phyloP scores from a whole-genome alignment of 2,329 filamentous ascomycete species.

The Exophiala oligosperma region DNA sequence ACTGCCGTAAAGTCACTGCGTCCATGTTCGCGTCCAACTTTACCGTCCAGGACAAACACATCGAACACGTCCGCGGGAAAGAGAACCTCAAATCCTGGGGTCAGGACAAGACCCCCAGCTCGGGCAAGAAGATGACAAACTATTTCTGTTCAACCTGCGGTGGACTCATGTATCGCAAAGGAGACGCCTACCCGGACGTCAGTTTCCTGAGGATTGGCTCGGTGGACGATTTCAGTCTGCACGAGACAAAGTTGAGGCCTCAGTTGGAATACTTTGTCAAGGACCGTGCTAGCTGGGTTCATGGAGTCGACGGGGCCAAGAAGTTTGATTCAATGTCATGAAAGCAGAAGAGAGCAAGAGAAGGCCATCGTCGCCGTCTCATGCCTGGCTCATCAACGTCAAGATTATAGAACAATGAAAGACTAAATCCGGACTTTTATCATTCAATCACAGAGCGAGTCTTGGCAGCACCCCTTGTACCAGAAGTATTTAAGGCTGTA shows the following conservation, averaged over 20 bases:
- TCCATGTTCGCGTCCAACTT: conserved; percentile 65
- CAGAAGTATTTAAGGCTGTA: too few species aligned
- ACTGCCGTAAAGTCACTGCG: conserved; percentile 64
- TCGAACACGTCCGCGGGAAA: conserved; percentile 53
- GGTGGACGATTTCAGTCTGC: conserved; percentile 61
- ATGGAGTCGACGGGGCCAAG: not conserved
- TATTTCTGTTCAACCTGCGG: conserved; percentile 62
- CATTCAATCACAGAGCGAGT: too few species aligned
- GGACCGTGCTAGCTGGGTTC: conserved; percentile 54
- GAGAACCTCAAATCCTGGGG: conserved; percentile 51
- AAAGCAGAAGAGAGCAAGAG: too few species aligned
- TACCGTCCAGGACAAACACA: conserved; percentile 45
- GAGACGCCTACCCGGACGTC: conserved; percentile 44
- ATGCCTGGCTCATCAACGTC: too few species aligned
- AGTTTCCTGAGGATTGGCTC: conserved; percentile 59
- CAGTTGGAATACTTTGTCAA: conserved; percentile 54
- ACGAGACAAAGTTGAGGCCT: conserved; percentile 59
- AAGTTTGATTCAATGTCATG: too few species aligned
- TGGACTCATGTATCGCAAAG: conserved; percentile 59
- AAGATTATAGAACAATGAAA: too few species aligned
- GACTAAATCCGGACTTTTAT: too few species aligned
- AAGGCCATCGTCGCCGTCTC: too few species aligned
- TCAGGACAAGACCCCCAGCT: conserved; percentile 50
- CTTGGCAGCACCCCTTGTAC: too few species aligned
- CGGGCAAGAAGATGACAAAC: conserved; percentile 58